Conservation (phyloP, 2,329 filamentous ascomycete genomes). For the Monilinia aucupariae region DNA sequence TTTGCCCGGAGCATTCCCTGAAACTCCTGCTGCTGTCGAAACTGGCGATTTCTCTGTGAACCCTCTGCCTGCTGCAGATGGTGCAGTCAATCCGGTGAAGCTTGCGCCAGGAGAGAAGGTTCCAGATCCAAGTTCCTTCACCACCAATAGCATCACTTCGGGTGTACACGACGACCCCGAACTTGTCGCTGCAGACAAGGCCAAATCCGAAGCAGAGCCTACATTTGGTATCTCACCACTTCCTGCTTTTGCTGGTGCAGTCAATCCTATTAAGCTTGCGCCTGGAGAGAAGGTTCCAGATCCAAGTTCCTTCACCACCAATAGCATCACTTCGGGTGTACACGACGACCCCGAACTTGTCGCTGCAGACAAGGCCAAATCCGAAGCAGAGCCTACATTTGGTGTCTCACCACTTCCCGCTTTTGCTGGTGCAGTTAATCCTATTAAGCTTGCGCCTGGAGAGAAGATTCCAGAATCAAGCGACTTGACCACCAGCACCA, state of each 20-base stretch:
- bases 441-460: conserved; percentile 71
- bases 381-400: conserved; percentile 43
- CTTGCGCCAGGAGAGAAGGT: conserved; percentile 77
- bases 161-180: conserved; percentile 78
- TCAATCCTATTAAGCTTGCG: conserved; percentile 75
- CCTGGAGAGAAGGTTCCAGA: conserved; percentile 79
- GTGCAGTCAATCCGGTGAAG: conserved; percentile 71
- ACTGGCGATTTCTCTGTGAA: conserved; percentile 45
- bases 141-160: conserved; percentile 61
- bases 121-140: conserved; percentile 60
- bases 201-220: conserved; percentile 37
- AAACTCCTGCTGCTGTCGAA: conserved; percentile 56
- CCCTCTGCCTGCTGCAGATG: conserved; percentile 58
- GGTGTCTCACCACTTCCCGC: conserved; percentile 58
- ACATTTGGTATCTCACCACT: conserved; percentile 55
- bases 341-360: conserved; percentile 77
- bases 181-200: conserved; percentile 53
- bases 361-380: conserved; percentile 41
- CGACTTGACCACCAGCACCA: conserved; percentile 60
- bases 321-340: conserved; percentile 66
- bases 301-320: conserved; percentile 55
- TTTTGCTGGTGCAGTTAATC: conserved; percentile 64
- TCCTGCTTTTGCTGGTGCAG: conserved; percentile 55
- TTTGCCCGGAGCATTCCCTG: conserved; percentile 65
- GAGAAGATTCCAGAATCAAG: conserved; percentile 69